Conservation (phyloP, 176 grass and related monocot genomes). For the Phoenix roebelenii region DNA sequence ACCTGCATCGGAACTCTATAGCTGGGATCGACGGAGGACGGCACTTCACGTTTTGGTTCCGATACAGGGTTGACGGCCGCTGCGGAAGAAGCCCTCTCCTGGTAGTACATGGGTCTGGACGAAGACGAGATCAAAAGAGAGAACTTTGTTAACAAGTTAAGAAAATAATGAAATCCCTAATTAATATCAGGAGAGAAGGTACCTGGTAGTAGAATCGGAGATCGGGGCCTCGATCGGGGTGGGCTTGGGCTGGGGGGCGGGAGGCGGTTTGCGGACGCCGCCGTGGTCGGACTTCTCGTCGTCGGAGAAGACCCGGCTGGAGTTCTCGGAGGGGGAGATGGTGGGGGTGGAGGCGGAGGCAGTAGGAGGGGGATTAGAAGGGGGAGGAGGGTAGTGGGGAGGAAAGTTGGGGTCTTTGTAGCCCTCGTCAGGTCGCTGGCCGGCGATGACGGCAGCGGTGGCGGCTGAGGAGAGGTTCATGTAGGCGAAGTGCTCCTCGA, state of each 20-base stretch:
- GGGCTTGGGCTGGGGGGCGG: slow-evolving; percentile 19
- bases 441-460: background rate
- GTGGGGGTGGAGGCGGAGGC: slow-evolving; percentile 23
- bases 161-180: background rate
- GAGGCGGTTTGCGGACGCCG: slow-evolving; percentile 25
- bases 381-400: slow-evolving; percentile 2
- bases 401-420: slow-evolving; percentile 18
- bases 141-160: background rate
- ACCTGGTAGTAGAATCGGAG: slow-evolving; percentile 53
- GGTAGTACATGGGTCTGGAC: slow-evolving; percentile 55
- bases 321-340: slow-evolving; percentile 48
- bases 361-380: slow-evolving; percentile 33
- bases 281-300: slow-evolving; percentile 91
- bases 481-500: slow-evolving; percentile 73
- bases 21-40: slow-evolving; percentile 21
- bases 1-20: slow-evolving; percentile 42
- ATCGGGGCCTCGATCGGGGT: slow-evolving; percentile 9
- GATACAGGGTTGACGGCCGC: no score
- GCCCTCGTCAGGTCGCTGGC: slow-evolving; percentile 7
- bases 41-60: slow-evolving; percentile 45
- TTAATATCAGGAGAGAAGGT: background rate
- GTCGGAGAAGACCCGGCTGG: slow-evolving; percentile 45
- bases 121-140: slow-evolving; percentile 21
- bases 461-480: slow-evolving; percentile 43
- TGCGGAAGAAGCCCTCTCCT: slow-evolving; percentile 40